These are phyloP conservation scores for Mariannaea elegans DNA, from an alignment of 2,329 filamentous ascomycete species.

Conservation along the genomic window DNA sequence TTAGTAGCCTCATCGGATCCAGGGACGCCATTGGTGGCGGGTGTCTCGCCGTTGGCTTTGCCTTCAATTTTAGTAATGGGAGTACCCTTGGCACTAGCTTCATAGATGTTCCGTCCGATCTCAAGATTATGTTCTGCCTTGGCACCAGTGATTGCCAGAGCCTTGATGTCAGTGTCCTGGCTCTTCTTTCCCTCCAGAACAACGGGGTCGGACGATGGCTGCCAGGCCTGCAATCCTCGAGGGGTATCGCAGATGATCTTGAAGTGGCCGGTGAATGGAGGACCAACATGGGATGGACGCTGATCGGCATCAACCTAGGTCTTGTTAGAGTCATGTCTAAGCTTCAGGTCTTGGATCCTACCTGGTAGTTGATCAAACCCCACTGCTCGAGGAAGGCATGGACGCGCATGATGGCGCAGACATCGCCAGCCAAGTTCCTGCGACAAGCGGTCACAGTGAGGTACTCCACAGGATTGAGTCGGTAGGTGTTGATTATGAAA, in stretches of 20 bases:
- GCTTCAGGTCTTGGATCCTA: constrained; percentile 47
- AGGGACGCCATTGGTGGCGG: constrained; percentile 70
- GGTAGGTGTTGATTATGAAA: constrained; percentile 99
- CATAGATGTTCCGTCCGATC: constrained; percentile 94
- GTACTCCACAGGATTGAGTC: constrained; percentile 94
- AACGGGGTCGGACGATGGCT: constrained; percentile 82
- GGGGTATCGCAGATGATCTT: constrained; percentile 95
- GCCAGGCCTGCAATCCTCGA: constrained; percentile 92
- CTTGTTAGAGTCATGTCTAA: constrained; percentile 41
- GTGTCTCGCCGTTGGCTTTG: constrained; percentile 80
- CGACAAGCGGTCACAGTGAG: constrained; percentile 96
- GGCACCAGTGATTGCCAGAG: constrained; percentile 68
- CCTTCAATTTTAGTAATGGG: constrained; percentile 75
- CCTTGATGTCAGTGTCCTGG: constrained; percentile 77
- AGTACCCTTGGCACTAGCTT: constrained; percentile 81
- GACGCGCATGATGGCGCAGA: constrained; percentile 98
- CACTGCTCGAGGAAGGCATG: constrained; percentile 98
- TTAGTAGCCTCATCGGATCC: constrained; percentile 70
- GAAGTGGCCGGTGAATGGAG: constrained; percentile 97
- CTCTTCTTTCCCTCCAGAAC: constrained; percentile 69
- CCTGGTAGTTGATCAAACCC: constrained; percentile 99
- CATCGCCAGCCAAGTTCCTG: constrained; percentile 93
- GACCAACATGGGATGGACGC: constrained; percentile 92
- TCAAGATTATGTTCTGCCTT: constrained; percentile 92
- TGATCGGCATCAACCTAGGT: constrained; percentile 92